Base-by-base conservation (phyloP, 2,329 filamentous ascomycete genomes). In the Trichoderma atrobrunneum region DNA sequence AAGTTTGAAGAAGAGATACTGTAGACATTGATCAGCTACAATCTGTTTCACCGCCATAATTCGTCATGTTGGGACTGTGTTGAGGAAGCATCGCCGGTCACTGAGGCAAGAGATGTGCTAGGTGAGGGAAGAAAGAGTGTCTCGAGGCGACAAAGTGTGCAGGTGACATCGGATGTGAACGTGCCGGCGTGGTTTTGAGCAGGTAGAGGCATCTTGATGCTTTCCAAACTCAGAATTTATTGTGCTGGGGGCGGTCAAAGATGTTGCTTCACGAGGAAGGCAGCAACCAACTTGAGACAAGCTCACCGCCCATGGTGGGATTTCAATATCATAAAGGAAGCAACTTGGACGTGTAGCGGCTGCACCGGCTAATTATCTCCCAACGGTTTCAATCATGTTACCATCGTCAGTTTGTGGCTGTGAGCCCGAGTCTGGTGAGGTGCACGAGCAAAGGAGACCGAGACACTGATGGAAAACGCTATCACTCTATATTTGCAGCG, bases 61-160 rank as follows among this genome's bases (percentile, higher is more conserved):
- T 30, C 39, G 30, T 51, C 54, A 21, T 54, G 24, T 26, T 36
- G 48, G 39, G 28, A 16, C 1, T 11, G 11, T 10, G 10, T 64
- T 65, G 34, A 59, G 71, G 43, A 63, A 64, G 71, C 34, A 67
- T 69, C 57, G 28, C 48, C 16, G 48, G 68, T n/a, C 3, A 16
- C 18, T 16, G n/a, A 12, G 71, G 60, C 51, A 72, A 70, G 71
- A 70, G 60, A 26, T 7, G 43, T 5, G n/a, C 8, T 7, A 3
- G 10, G 7, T 14, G 12, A 30, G 36, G 18, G 32, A 21, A 43
- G 68, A 71, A 71, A 34, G 68, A 64, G 61, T 34, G 34, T 18
- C 30, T 32, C 16, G 32, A 61, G n/a, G 21, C 21, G 7, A 39
- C 16, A 54, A 62, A 28, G 16, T 7, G n/a, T 43, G 57, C 57